Conservation (phyloP, 768 basidiomycete species). For the Pholiota conissans region DNA sequence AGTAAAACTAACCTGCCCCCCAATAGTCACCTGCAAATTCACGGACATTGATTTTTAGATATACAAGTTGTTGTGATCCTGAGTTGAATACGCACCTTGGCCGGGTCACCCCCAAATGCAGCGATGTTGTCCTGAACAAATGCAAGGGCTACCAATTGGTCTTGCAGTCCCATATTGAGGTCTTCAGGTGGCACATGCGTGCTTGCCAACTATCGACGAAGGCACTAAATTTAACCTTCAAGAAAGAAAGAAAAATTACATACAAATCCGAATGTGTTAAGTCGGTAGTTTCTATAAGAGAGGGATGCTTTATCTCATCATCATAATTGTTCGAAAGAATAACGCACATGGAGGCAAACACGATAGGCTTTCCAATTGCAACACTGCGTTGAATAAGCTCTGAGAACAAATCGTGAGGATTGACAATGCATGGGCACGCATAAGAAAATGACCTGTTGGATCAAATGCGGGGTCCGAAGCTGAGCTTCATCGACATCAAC, state of each 20-base stretch:
- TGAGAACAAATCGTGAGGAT: conserved; percentile 25
- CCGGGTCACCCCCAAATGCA: conserved; percentile 63
- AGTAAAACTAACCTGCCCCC: conserved; percentile 43
- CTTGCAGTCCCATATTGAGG: conserved; percentile 59
- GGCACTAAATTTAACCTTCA: neutral
- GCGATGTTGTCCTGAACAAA: conserved; percentile 67
- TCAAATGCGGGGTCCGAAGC: conserved; percentile 41
- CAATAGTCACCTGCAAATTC: conserved; percentile 48
- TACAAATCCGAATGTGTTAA: conserved; percentile 61
- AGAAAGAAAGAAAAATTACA: conserved; percentile 17
- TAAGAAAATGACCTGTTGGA: conserved; percentile 54
- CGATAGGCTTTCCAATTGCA: conserved; percentile 47
- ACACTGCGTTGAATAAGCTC: conserved; percentile 50
- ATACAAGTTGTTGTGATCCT: neutral
- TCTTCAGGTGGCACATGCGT: conserved; percentile 42
- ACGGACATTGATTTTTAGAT: no score
- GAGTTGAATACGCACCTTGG: conserved; percentile 40
- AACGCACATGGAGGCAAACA: conserved; percentile 54
- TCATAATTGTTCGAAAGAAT: no score
- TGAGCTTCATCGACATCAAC: conserved; percentile 29
- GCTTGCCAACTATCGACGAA: conserved; percentile 40
- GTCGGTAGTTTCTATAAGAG: conserved; percentile 49
- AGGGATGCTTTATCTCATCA: no score
- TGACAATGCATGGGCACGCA: no score
- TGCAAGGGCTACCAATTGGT: conserved; percentile 56